phyloP scores from a whole-genome alignment of 371 early-diverging fungal species.

The Choanephora cucurbitarum region DNA sequence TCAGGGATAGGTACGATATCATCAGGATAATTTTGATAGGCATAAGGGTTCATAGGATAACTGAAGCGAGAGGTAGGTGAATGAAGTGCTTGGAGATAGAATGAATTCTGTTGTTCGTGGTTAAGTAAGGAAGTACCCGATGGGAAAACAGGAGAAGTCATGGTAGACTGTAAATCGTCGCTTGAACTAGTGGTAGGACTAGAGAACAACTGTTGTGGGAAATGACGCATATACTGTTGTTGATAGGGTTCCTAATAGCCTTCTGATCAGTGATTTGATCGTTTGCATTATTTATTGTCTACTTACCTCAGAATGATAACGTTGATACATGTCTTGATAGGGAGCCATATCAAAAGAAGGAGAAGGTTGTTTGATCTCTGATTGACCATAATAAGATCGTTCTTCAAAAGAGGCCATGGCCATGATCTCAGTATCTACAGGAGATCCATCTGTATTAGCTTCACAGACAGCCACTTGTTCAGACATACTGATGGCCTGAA shows the following conservation, averaged over 20 bases:
- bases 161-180: neutral
- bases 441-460: constrained; percentile 8
- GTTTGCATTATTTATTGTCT: too few species aligned
- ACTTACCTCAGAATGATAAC: constrained; percentile 16
- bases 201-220: constrained; percentile 14
- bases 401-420: constrained; percentile 9
- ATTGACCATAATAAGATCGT: neutral
- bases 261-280: too few species aligned
- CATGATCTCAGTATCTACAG: neutral
- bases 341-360: constrained; percentile 27
- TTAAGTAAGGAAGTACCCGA: constrained; percentile 23
- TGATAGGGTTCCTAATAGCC: constrained; percentile 15
- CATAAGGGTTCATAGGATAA: neutral
- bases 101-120: constrained; percentile 13
- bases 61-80: too few species aligned
- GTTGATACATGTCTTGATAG: constrained; percentile 29
- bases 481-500: neutral
- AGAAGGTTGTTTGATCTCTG: neutral
- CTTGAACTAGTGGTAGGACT: neutral
- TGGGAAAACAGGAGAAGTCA: constrained; percentile 7
- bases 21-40: neutral
- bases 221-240: constrained; percentile 17
- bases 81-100: neutral
- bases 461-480: constrained; percentile 2
- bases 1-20: neutral